These are phyloP conservation scores for Aspergillus novoparasiticus DNA, from an alignment of 2,329 filamentous ascomycete genomes.

Conservation along the genomic window DNA sequence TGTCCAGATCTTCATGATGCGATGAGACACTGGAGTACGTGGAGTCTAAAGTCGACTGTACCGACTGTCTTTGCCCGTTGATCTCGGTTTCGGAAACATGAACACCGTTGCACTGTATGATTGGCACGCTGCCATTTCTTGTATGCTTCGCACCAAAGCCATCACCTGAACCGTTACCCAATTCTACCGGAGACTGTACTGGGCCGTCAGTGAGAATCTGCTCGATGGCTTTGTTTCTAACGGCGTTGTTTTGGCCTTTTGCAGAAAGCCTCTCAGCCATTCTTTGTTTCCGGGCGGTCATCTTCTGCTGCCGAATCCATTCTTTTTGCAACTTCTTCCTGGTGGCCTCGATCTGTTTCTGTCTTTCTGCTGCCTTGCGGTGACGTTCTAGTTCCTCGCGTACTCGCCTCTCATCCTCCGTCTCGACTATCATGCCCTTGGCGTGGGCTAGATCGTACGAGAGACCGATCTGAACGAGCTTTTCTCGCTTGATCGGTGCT, in stretches of 20 bases:
- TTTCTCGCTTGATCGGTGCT: conserved; percentile 67
- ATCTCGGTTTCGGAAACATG: conserved; percentile 15
- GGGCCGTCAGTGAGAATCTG: conserved; percentile 26
- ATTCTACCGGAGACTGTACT: conserved; percentile 32
- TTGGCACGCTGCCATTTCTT: conserved; percentile 27
- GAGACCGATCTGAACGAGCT: conserved; percentile 59
- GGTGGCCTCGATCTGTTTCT: conserved; percentile 41
- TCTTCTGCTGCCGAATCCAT: conserved; percentile 44
- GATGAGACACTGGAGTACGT: conserved; percentile 18
- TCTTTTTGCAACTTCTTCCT: conserved; percentile 44
- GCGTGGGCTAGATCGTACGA: conserved; percentile 51
- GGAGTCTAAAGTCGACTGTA: conserved; percentile 29
- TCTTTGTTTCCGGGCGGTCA: conserved; percentile 33
- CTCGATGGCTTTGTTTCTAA: conserved; percentile 9
- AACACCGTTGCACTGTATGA: conserved; percentile 31
- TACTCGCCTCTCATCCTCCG: conserved; percentile 36
- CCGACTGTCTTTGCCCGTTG: conserved; percentile 19
- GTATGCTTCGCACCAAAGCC: conserved; percentile 15
- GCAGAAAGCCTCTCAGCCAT: conserved; percentile 31
- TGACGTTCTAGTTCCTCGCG: conserved; percentile 41
- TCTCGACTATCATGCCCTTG: conserved; percentile 45
- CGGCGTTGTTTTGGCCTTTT: conserved; percentile 13
- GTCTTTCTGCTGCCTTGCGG: conserved; percentile 35
- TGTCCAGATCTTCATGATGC: conserved; percentile 34
- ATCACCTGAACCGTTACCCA: conserved; percentile 24